Base-by-base conservation (phyloP, 371 early-diverging fungal genomes). In the Mucor racemosus region DNA sequence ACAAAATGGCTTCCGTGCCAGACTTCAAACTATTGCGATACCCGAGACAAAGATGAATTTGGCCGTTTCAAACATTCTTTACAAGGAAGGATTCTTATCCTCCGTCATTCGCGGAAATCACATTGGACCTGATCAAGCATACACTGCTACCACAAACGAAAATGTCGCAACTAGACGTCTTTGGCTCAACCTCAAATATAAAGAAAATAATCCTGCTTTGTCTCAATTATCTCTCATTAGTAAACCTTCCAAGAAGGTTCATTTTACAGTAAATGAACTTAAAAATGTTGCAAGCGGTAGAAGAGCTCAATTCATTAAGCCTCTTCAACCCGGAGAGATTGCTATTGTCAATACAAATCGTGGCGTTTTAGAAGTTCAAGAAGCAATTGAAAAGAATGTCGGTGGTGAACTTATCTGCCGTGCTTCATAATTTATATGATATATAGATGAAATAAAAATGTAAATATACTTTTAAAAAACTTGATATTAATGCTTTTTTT, bases 131-230 rank as follows among this genome's bases (percentile, higher is more conserved):
- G 89, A 90, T 69, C 79, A 80, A 11, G 72, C 48, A 31, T 89
- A 88, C 74, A 91, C 92, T 21, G 89, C 94, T 17, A 92, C 92
- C 55, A 92, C 91, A 17, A 86, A 90, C 63, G 88, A 89, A 64
- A 96, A 96, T 68, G 79, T 95, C 34, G 95, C 97, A 7, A 90
- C 90, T 17, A 89, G 95, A 46, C 88, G 95, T 14, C 84, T 97
- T 44, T 98, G 98, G 98, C 87, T 98, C 33, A 85, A 90, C 41
- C 87, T 98, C 60, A 98, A 98, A 82, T 98, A 97, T 88, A 84
- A 90, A 68, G 87, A 94, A 62, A 94, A 95, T 62, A 73, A 80
- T 55, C 94, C 97, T 31, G 95, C 93, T 8, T 76, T 98, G 55
- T 79, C 74, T 46, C 74, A 78, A 35, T 88, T 98, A 88, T 75